phyloP scores from a whole-genome alignment of 306 rosid genomes.

The Acacia melanoxylon region DNA sequence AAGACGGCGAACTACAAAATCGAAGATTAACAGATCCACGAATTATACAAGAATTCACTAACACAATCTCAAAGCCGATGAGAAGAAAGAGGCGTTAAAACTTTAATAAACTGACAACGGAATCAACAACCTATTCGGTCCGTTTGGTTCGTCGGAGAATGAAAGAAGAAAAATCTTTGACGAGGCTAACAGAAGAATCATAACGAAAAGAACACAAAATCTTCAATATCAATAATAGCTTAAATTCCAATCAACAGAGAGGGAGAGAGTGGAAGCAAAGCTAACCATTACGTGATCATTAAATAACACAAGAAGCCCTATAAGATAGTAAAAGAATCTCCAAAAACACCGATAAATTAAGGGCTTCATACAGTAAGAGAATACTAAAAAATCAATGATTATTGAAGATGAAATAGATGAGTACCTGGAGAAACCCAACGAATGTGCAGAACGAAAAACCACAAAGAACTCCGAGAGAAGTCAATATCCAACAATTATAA shows the following conservation, averaged over 20 bases:
- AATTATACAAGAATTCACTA: background rate
- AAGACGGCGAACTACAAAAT: background rate
- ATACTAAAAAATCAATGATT: conserved; percentile 26
- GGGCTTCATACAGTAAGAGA: conserved; percentile 14
- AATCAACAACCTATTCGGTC: background rate
- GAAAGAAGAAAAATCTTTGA: background rate
- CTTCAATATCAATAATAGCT: background rate
- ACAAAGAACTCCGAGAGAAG: conserved; percentile 17
- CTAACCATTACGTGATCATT: conserved; percentile 28
- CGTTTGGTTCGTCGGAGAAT: conserved; percentile 2
- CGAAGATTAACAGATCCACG: background rate
- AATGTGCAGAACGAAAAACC: conserved; percentile 22
- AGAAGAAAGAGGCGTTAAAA: conserved; percentile 13
- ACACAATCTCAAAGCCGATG: background rate
- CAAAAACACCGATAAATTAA: conserved; percentile 32
- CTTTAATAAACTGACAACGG: background rate
- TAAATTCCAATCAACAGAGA: conserved; percentile 2
- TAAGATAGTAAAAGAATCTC: conserved; percentile 18
- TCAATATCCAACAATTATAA: background rate
- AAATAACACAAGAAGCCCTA: conserved; percentile 27
- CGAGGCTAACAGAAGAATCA: background rate
- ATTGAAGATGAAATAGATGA: conserved; percentile 19
- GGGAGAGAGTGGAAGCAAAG: conserved; percentile 3
- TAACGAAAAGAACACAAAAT: background rate
- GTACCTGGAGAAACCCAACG: conserved; percentile 48